Conservation (phyloP, 2,329 filamentous ascomycete genomes). For the Lasiodiplodia gonubiensis region DNA sequence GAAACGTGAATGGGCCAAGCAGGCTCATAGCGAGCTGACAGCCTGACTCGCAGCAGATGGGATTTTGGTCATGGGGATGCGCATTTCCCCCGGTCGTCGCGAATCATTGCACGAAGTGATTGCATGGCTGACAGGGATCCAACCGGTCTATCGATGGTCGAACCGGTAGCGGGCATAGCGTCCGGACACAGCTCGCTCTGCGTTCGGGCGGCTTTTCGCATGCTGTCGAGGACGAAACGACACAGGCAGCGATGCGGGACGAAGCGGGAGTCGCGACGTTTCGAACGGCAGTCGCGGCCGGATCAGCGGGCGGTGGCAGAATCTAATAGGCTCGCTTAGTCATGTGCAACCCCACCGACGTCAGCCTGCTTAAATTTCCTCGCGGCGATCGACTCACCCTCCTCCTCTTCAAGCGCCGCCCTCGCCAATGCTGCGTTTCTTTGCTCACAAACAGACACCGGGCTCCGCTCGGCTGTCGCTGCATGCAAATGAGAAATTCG, state of each 20-base stretch:
- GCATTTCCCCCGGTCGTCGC: slow-evolving; percentile 9
- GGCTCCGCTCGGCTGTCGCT: slow-evolving; percentile 37
- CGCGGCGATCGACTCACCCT: slow-evolving; percentile 36
- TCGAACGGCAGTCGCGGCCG: not conserved
- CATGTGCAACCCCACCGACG: not conserved
- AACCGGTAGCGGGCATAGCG: not conserved
- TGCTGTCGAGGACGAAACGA: not conserved
- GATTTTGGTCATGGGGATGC: slow-evolving; percentile 13
- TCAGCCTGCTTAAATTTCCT: slow-evolving; percentile 22
- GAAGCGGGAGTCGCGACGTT: not conserved
- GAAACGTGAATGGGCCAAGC: not conserved
- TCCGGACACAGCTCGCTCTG: not conserved
- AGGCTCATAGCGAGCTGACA: not conserved
- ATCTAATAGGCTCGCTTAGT: slow-evolving; percentile 14
- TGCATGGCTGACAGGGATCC: slow-evolving; percentile 2
- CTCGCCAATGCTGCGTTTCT: slow-evolving; percentile 94
- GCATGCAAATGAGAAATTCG: slow-evolving; percentile 94
- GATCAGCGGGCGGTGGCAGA: slow-evolving; percentile 27
- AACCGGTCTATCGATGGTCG: not conserved
- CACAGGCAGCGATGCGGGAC: not conserved
- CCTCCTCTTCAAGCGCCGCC: slow-evolving; percentile 71
- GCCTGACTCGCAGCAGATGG: slow-evolving; percentile 10
- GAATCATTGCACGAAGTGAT: not conserved
- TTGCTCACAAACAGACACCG: slow-evolving; percentile 77
- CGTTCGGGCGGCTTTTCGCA: not conserved